Evolutionary conservation across 805 yeast genomes (phyloP), one percentile per base, ranked within the genome.

Genomic region (Cephaloascus fragrans): DNA sequence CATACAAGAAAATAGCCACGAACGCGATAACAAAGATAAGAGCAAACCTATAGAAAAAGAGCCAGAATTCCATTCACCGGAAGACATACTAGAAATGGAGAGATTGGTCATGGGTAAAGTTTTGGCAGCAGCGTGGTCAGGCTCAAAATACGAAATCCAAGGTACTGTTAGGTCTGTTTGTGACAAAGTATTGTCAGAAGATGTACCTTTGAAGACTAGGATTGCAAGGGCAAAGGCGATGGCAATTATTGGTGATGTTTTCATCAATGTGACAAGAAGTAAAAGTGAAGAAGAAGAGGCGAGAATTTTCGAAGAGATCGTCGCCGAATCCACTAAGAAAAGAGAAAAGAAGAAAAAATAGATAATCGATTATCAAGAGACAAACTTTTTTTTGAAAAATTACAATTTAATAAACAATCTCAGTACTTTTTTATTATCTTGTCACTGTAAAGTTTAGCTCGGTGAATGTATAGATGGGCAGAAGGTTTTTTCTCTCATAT

Each of bases 41-140:
- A n/a, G n/a, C n/a, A n/a, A n/a, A n/a, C n/a, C n/a, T n/a, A n/a
- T n/a, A 37, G 49, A 48, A 36, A 44, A 44, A 31, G 44, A 51
- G 5, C 72, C 72, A 1, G 62, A 57, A 23, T 62, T 61, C 42
- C 71, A 67, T 44, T 56, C 82, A 1, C 67, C 67, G 3, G 84
- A 78, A 46, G 82, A 78, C 39, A 44, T 78, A 18, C 86, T 85
- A 2, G 82, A 80, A 43, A 71, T 79, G 66, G 90, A 83, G 51
- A 79, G 82, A 53, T 67, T 79, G 26, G 60, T 84, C 46, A 78
- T 83, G 69, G 93, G 90, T 17, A 84, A 83, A 55, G 84, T 83
- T 16, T 61, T 84, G 28, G 81, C 84, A 6, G 90, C 89, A 2
- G 93, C 93, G 6, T 84, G 94, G 94, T 77, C 77, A 10, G 87